These are phyloP conservation scores for Thielaviopsis ethacetica DNA, from an alignment of 2,329 filamentous ascomycete genomes.

Conservation along the genomic window DNA sequence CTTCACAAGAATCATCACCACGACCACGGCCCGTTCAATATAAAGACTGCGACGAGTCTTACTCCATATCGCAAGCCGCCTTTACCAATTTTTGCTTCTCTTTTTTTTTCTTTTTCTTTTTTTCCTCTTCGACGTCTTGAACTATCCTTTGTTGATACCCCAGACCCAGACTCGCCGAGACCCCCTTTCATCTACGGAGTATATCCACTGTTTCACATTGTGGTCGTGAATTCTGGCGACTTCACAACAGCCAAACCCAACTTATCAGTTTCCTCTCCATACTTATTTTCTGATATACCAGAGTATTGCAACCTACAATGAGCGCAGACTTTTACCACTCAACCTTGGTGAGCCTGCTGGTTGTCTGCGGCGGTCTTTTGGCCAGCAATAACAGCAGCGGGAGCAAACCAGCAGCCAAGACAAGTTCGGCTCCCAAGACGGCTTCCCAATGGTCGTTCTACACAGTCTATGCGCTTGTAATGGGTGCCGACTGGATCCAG, in stretches of 20 bases:
- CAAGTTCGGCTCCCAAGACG: neutral
- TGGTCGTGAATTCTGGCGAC: neutral
- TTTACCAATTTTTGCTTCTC: too few species aligned
- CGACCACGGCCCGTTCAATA: too few species aligned
- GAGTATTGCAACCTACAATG: neutral
- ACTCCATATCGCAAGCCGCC: too few species aligned
- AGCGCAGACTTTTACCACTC: conserved; percentile 21
- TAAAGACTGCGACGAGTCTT: too few species aligned
- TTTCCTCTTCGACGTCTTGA: neutral
- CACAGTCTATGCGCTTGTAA: conserved; percentile 30
- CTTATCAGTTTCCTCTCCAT: too few species aligned
- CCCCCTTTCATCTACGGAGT: too few species aligned
- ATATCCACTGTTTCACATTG: neutral
- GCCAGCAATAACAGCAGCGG: conserved; percentile 5
- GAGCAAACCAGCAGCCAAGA: neutral
- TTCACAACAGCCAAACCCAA: too few species aligned
- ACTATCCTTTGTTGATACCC: neutral
- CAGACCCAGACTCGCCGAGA: neutral
- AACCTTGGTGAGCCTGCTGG: conserved; percentile 20
- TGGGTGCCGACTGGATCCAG: conserved; percentile 36
- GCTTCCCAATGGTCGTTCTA: conserved; percentile 21
- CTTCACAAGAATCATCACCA: too few species aligned
- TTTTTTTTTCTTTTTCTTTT: neutral
- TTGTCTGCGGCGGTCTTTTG: conserved; percentile 17
- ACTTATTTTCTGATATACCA: neutral